Conservation (phyloP, 805 yeast species). For the Pichia kluyveri region DNA sequence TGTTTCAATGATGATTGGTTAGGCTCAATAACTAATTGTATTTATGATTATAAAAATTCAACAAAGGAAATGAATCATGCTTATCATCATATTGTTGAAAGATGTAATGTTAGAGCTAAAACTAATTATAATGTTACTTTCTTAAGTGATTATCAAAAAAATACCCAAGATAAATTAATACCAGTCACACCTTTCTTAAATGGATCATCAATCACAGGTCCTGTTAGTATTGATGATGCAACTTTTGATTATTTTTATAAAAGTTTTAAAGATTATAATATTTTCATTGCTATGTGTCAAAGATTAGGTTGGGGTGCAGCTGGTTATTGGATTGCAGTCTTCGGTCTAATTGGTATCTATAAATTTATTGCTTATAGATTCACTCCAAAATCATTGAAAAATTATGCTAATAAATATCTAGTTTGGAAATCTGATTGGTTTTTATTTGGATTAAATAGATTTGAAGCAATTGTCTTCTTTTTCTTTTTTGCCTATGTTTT, state of each 20-base stretch:
- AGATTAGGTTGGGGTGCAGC: constrained; percentile 38
- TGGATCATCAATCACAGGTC: constrained; percentile 19
- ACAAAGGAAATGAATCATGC: constrained; percentile 29
- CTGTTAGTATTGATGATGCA: constrained; percentile 26
- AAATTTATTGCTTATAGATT: constrained; percentile 13
- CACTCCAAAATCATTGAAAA: constrained; percentile 1
- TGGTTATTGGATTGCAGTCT: constrained; percentile 31
- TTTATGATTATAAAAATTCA: constrained; percentile 25
- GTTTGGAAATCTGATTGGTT: constrained; percentile 1
- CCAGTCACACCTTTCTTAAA: constrained; percentile 18
- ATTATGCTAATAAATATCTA: constrained; percentile 1
- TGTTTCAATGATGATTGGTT: constrained; percentile 36
- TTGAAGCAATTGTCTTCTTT: constrained; percentile 21
- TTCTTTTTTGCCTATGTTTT: constrained; percentile 25
- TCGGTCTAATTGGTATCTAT: constrained; percentile 24
- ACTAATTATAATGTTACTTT: constrained; percentile 27
- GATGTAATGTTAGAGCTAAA: constrained; percentile 29
- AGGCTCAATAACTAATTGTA: constrained; percentile 35
- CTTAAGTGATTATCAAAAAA: constrained; percentile 22
- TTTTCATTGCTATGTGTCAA: constrained; percentile 29
- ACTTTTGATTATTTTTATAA: constrained; percentile 26
- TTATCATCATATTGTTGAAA: constrained; percentile 27
- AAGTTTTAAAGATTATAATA: constrained; percentile 29
- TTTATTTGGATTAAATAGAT: constrained; percentile 12
- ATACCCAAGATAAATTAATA: constrained; percentile 27